These are phyloP conservation scores for Pythium pectinolyticum DNA, from an alignment of 352 stramenopile genomes.

Conservation along the genomic window DNA sequence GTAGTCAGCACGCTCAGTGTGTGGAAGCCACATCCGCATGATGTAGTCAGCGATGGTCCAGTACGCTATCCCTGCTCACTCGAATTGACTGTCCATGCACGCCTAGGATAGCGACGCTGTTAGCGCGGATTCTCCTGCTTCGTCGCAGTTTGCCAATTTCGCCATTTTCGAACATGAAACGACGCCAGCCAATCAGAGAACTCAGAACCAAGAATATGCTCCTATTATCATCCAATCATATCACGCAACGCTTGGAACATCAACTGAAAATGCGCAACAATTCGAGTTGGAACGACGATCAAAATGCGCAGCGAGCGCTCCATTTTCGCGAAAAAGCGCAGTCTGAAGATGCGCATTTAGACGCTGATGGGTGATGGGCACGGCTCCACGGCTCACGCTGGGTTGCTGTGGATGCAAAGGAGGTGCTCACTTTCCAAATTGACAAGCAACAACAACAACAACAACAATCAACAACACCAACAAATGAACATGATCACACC, in stretches of 20 bases:
- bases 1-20: no score
- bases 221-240: conserved; percentile 24
- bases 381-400: conserved; percentile 4
- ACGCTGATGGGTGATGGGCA: conserved; percentile 4
- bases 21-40: no score
- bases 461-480: conserved; percentile 20
- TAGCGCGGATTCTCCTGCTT: background rate
- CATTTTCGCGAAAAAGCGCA: conserved; percentile 26
- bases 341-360: conserved; percentile 11
- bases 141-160: conserved; percentile 9
- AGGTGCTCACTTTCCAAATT: conserved; percentile 30
- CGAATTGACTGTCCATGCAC: background rate
- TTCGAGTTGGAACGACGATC: no score
- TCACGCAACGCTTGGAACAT: conserved; percentile 13
- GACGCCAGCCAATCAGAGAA: conserved; percentile 30
- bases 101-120: background rate
- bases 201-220: conserved; percentile 24
- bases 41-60: background rate
- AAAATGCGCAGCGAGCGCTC: background rate
- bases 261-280: conserved; percentile 23
- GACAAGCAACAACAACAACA: conserved; percentile 26
- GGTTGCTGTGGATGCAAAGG: conserved; percentile 3
- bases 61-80: background rate
- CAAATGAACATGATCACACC: conserved; percentile 18
- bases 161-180: conserved; percentile 18